Conservation (phyloP, 371 early-diverging fungal genomes). For the Zychaea mexicana region DNA sequence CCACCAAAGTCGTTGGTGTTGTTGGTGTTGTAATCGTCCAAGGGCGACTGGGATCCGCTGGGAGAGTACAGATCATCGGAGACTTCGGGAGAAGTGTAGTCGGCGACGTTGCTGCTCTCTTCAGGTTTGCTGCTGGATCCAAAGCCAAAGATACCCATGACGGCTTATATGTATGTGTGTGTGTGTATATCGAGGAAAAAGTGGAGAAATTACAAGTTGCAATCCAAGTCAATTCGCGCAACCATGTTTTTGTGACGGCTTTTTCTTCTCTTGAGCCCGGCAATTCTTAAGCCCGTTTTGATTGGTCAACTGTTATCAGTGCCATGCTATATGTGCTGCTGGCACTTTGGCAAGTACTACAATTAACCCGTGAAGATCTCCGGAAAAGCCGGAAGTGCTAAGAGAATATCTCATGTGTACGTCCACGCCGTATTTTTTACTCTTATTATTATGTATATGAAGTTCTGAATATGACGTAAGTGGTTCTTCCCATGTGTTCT, state of each 20-base stretch:
- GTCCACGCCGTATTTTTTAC: no score
- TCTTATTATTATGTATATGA: no score
- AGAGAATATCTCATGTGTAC: no score
- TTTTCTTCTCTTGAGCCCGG: no score
- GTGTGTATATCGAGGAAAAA: neutral
- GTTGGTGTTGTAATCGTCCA: conserved; percentile 9
- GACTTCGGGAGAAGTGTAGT: conserved; percentile 7
- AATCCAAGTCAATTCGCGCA: neutral
- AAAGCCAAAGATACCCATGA: conserved; percentile 33
- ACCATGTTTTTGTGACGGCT: conserved; percentile 4
- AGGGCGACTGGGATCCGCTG: conserved; percentile 13
- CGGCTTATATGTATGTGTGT: neutral
- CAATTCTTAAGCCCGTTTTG: no score
- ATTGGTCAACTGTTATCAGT: no score
- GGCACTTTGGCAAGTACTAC: no score
- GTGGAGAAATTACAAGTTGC: neutral
- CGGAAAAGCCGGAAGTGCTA: no score
- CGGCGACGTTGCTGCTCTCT: conserved; percentile 4
- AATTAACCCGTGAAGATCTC: no score
- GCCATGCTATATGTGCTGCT: no score
- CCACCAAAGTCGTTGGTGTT: neutral
- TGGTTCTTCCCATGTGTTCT: no score
- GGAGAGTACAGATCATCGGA: conserved; percentile 37
- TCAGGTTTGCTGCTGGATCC: conserved; percentile 19
- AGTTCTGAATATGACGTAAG: no score